Percentiles rank a stretch among this genome's conserved stretches.
phyloP scores from a whole-genome alignment of 2,329 filamentous ascomycete genomes.

The Fusarium falciforme region DNA sequence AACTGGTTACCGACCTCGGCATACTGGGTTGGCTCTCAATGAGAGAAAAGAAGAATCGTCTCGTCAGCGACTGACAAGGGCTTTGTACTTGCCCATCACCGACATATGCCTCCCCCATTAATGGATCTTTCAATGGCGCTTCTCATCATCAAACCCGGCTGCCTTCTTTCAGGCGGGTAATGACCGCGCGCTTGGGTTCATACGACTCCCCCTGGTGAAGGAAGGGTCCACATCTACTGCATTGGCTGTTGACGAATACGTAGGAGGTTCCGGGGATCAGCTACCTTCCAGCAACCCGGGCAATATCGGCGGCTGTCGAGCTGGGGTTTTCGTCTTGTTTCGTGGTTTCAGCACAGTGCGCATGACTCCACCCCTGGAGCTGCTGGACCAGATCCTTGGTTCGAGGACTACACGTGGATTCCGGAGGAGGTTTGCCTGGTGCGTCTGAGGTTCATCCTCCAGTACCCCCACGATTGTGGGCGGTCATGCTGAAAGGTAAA shows the following conservation, averaged over 20 bases:
- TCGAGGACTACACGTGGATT: constrained; percentile 7
- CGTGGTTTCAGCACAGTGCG: constrained; percentile 18
- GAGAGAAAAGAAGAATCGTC: background rate
- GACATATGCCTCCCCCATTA: background rate
- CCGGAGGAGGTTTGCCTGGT: background rate
- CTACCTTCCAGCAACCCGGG: constrained; percentile 11
- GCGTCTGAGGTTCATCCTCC: background rate
- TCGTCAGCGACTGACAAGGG: background rate
- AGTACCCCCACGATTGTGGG: background rate
- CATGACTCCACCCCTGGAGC: constrained; percentile 5
- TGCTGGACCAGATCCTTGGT: constrained; percentile 16
- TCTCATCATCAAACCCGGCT: background rate
- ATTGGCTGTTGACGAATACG: constrained; percentile 21
- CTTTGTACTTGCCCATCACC: background rate
- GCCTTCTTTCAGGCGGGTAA: background rate
- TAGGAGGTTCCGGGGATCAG: constrained; percentile 15
- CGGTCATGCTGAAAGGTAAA: background rate
- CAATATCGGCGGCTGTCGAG: constrained; percentile 6
- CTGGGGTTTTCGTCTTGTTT: background rate
- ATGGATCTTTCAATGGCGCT: background rate
- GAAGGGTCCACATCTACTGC: constrained; percentile 13
- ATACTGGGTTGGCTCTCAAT: background rate
- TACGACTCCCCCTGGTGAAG: constrained; percentile 8
- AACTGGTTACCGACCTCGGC: background rate
- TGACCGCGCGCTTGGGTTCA: constrained; percentile 2